Base-by-base conservation (phyloP, 345 rosid genomes). In the Citrus unshiu region DNA sequence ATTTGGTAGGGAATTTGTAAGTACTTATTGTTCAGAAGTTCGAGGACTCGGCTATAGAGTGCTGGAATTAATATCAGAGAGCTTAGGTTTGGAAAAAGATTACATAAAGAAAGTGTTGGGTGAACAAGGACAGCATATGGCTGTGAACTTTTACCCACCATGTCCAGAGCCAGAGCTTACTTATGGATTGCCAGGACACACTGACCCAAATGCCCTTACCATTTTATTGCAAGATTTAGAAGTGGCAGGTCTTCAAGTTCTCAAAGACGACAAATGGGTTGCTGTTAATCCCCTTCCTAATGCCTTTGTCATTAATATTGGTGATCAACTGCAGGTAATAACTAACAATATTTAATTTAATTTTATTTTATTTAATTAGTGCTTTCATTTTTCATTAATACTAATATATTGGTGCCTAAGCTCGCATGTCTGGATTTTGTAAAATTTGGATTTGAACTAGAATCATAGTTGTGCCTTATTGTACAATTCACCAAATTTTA, bases 81-180 rank as follows among this genome's bases (percentile, higher is more conserved):
- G 98, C 86, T 83, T 95, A 69, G 97, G 94, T 10, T 83, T 93
- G 58, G 93, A 89, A 40, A 95, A 91, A 68, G 86, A 81, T 58
- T 56, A 83, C 77, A 76, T 93, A 62, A 84, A 82, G 68, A 65
- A 85, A 1, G 88, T 86, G 3, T 61, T 91, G 34, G 97, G 98
- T 5, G 95, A 90, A n/a, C 98, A 95, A 79, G 98, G 95, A 7
- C 98, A 95, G 80, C 98, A 93, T 81, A 95, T 95, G 98, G 97
- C 98, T 19, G 85, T 95, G 5, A 95, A 95, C 84, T 95, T 81
- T 67, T 95, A 95, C 79, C 98, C 98, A 6, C 94, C 93, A 7
- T 95, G 98, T 79, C 98, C 98, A 5, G 77, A 92, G 77, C 98
- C 98, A 22, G 98, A 95, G 39, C 88, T 95, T 12, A 95, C 98